Evolutionary conservation across 768 basidiomycete species (phyloP).

Genomic region (Trichaptum fuscoviolaceum): DNA sequence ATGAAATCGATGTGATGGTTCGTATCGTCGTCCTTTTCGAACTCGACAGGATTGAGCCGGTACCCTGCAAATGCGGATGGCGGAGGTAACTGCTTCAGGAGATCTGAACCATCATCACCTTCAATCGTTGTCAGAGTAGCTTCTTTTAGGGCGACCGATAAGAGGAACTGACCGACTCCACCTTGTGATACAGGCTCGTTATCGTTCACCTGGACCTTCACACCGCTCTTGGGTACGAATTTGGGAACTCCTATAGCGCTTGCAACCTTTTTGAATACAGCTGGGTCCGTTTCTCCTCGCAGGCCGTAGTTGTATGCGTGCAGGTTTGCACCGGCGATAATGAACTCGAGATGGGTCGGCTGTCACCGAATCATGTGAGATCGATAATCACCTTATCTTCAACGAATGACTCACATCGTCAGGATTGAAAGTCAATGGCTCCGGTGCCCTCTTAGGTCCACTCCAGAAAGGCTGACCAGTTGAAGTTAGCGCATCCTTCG

Average conservation of each 20-base stretch:
- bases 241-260: constrained; percentile 82
- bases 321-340: constrained; percentile 91
- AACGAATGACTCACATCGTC: constrained; percentile 61
- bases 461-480: constrained; percentile 99
- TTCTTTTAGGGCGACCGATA: neutral
- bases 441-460: constrained; percentile 95
- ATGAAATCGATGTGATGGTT: constrained; percentile 99
- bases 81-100: constrained; percentile 69
- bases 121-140: constrained; percentile 28
- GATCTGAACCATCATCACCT: constrained; percentile 45
- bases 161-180: constrained; percentile 30
- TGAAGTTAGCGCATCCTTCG: constrained; percentile 88
- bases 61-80: constrained; percentile 96
- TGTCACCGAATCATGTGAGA: constrained; percentile 25
- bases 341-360: constrained; percentile 82
- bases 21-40: constrained; percentile 98
- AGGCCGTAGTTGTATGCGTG: constrained; percentile 98
- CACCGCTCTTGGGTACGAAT: constrained; percentile 88
- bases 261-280: constrained; percentile 77
- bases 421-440: constrained; percentile 80
- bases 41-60: constrained; percentile 90
- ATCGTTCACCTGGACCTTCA: constrained; percentile 92
- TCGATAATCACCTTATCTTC: constrained; percentile 4
- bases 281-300: constrained; percentile 78
- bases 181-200: constrained; percentile 76